phyloP scores from a whole-genome alignment of 306 rosid species.

The Begonia loranthoides region DNA sequence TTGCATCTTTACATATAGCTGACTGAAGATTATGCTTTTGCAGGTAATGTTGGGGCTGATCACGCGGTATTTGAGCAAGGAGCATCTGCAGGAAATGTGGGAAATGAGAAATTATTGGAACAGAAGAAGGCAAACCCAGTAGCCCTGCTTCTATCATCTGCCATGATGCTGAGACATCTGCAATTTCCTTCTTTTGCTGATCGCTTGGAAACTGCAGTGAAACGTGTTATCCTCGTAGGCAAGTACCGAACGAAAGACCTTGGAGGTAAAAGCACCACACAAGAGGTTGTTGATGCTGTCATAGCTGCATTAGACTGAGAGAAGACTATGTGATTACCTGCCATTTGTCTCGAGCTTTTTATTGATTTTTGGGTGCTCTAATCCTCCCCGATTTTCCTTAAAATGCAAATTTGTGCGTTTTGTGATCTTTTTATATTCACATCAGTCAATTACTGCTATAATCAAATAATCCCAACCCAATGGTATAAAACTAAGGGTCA shows the following conservation, averaged over 20 bases:
- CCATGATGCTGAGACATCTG: slow-evolving; percentile 97
- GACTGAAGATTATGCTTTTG: slow-evolving; percentile 7
- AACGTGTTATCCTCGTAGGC: slow-evolving; percentile 60
- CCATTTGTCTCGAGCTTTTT: slow-evolving; percentile 3
- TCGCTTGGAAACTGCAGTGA: slow-evolving; percentile 70
- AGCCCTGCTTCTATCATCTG: slow-evolving; percentile 80
- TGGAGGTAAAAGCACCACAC: slow-evolving; percentile 71
- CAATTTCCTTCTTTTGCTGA: slow-evolving; percentile 90
- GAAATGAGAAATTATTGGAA: slow-evolving; percentile 39
- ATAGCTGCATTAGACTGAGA: slow-evolving; percentile 46
- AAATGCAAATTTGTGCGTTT: too few species aligned
- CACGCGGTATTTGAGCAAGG: slow-evolving; percentile 95
- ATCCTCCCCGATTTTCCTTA: slow-evolving; percentile 3
- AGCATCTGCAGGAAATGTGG: slow-evolving; percentile 93
- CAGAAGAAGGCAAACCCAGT: slow-evolving; percentile 83
- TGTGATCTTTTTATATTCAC: too few species aligned
- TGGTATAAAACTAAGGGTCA: too few species aligned
- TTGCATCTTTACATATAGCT: background rate
- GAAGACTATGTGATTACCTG: background rate
- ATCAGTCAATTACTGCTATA: too few species aligned
- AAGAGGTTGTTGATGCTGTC: slow-evolving; percentile 80
- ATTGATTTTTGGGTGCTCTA: background rate
- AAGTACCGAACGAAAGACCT: slow-evolving; percentile 67
- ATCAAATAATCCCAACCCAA: too few species aligned
- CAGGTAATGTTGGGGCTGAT: slow-evolving; percentile 92